Conservation (phyloP, 352 stramenopile genomes). For the Phytophthora pini region DNA sequence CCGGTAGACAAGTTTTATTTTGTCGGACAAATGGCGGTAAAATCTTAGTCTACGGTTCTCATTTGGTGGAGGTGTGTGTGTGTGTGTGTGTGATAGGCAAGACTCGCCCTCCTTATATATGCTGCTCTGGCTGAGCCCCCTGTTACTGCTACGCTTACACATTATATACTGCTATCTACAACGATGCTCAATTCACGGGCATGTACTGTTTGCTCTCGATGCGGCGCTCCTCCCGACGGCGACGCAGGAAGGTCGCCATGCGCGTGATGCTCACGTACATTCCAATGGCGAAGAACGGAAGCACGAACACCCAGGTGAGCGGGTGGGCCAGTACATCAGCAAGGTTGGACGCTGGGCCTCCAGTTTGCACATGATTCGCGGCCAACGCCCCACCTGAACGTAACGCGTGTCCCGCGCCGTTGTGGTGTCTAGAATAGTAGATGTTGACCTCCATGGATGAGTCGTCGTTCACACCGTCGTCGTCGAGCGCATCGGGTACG, state of each 20-base stretch:
- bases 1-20: not conserved
- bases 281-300: constrained; percentile 73
- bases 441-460: constrained; percentile 68
- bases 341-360: constrained; percentile 23
- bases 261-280: constrained; percentile 58
- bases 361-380: constrained; percentile 37
- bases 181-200: constrained; percentile 51
- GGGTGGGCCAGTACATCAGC: constrained; percentile 34
- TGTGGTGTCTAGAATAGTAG: constrained; percentile 62
- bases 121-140: constrained; percentile 14
- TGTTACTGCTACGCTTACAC: constrained; percentile 26
- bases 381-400: constrained; percentile 31
- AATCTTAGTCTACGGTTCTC: constrained; percentile 14
- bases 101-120: constrained; percentile 29
- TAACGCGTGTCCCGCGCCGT: constrained; percentile 38
- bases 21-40: not conserved
- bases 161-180: constrained; percentile 13
- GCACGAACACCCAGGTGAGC: constrained; percentile 57
- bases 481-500: constrained; percentile 8
- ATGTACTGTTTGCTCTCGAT: constrained; percentile 78
- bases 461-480: constrained; percentile 42
- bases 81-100: constrained; percentile 1
- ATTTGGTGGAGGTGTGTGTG: constrained; percentile 9
- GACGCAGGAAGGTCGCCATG: constrained; percentile 51
- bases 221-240: constrained; percentile 63